phyloP scores from a whole-genome alignment of 805 yeast genomes.

The Saturnispora halmiae region DNA sequence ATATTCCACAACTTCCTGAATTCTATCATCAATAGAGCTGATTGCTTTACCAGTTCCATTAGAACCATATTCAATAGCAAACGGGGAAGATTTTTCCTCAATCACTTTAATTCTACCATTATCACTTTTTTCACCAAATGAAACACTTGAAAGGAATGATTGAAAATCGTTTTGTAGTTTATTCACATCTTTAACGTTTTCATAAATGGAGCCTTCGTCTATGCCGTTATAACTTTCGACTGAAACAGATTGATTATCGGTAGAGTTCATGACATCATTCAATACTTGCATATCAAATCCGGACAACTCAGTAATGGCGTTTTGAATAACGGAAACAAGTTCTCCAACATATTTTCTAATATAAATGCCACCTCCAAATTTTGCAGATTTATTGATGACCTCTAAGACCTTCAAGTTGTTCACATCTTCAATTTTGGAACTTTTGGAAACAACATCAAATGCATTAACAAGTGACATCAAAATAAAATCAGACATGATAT shows the following conservation, averaged over 20 bases:
- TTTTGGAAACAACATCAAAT: constrained; percentile 21
- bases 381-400: constrained; percentile 37
- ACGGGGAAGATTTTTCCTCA: constrained; percentile 8
- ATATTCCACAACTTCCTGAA: constrained; percentile 13
- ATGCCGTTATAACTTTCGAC: neutral
- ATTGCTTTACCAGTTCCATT: constrained; percentile 14
- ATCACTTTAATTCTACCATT: neutral
- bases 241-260: constrained; percentile 14
- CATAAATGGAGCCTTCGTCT: constrained; percentile 14
- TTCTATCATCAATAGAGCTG: constrained; percentile 15
- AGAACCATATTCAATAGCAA: constrained; percentile 19
- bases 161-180: constrained; percentile 19
- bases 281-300: constrained; percentile 24
- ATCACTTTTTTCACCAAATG: neutral
- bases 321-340: constrained; percentile 49
- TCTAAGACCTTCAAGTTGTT: constrained; percentile 45
- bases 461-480: constrained; percentile 45
- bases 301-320: constrained; percentile 25
- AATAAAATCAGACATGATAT: constrained; percentile 73
- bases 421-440: constrained; percentile 39
- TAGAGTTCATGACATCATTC: constrained; percentile 26
- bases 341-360: constrained; percentile 49
- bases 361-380: constrained; percentile 31
- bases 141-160: constrained; percentile 7
- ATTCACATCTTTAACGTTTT: constrained; percentile 20